Evolutionary conservation across 2,329 filamentous ascomycete species (phyloP).

Genomic region (Talaromyces sp.): DNA sequence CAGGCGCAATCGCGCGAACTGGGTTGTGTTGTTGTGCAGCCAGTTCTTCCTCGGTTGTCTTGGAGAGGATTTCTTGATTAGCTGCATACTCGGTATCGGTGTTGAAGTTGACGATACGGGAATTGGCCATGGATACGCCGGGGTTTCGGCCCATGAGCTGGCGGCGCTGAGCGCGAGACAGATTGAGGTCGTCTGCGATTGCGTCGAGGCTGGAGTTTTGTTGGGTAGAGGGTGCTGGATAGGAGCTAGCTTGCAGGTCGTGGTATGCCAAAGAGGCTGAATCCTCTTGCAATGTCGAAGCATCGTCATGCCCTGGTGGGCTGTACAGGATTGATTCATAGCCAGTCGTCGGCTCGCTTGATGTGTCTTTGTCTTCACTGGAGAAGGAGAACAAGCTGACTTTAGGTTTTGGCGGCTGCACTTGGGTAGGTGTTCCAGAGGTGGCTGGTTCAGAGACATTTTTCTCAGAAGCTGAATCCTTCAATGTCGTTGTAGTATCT

Average conservation of each 20-base stretch:
- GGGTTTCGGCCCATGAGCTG: slow-evolving; percentile 74
- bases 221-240: slow-evolving; percentile 7
- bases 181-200: slow-evolving; percentile 72
- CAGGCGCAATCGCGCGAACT: slow-evolving; percentile 74
- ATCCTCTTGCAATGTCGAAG: slow-evolving; percentile 16
- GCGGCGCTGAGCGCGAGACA: slow-evolving; percentile 70
- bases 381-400: slow-evolving; percentile 42
- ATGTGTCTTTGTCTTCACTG: slow-evolving; percentile 19
- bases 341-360: slow-evolving; percentile 23
- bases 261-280: slow-evolving; percentile 9
- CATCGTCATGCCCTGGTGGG: slow-evolving; percentile 17
- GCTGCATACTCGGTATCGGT: slow-evolving; percentile 80
- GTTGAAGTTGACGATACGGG: slow-evolving; percentile 80
- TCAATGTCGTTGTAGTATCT: slow-evolving; percentile 15
- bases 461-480: slow-evolving; percentile 11
- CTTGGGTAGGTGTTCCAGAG: slow-evolving; percentile 18
- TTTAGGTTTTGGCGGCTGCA: slow-evolving; percentile 35
- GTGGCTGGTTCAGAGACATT: slow-evolving; percentile 12
- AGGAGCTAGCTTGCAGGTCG: slow-evolving; percentile 1
- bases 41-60: slow-evolving; percentile 54
- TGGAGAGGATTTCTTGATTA: slow-evolving; percentile 72
- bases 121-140: slow-evolving; percentile 40
- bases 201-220: slow-evolving; percentile 56
- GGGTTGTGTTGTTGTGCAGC: slow-evolving; percentile 66
- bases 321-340: slow-evolving; percentile 40